Conservation (phyloP, 805 yeast genomes). For the Pichia rugopelliculosa region DNA sequence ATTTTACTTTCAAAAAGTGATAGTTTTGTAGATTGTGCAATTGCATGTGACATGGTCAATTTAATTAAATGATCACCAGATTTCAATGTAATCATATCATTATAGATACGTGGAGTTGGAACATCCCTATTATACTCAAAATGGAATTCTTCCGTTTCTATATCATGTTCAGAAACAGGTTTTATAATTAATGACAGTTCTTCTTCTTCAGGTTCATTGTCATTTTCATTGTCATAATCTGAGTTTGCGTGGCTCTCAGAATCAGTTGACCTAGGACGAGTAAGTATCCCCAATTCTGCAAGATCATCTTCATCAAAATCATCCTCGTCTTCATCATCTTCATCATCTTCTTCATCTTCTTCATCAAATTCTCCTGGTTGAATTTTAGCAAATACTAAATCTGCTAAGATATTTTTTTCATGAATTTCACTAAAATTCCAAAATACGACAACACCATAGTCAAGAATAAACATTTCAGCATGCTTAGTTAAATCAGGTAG, state of each 20-base stretch:
- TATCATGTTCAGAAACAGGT: constrained; percentile 79
- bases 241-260: not conserved
- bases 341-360: constrained; percentile 34
- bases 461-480: constrained; percentile 84
- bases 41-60: constrained; percentile 89
- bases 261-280: not conserved
- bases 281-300: not conserved
- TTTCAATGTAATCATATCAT: constrained; percentile 87
- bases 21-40: constrained; percentile 91
- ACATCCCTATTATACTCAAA: constrained; percentile 53
- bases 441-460: constrained; percentile 94
- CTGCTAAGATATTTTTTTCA: constrained; percentile 90
- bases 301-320: not conserved
- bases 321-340: constrained; percentile 14
- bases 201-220: constrained; percentile 10
- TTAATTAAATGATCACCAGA: constrained; percentile 91
- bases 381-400: constrained; percentile 61
- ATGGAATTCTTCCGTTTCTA: constrained; percentile 85
- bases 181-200: constrained; percentile 46
- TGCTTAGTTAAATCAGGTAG: constrained; percentile 48
- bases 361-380: constrained; percentile 37
- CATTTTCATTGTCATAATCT: constrained; percentile 1
- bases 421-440: constrained; percentile 94
- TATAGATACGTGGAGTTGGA: constrained; percentile 62
- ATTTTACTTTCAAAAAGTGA: constrained; percentile 88